A percentile compares a stretch with the other conserved stretches of the same genome.
These are phyloP conservation scores for Pleurotus sapidus DNA, from an alignment of 768 basidiomycete genomes.

Conservation along the genomic window DNA sequence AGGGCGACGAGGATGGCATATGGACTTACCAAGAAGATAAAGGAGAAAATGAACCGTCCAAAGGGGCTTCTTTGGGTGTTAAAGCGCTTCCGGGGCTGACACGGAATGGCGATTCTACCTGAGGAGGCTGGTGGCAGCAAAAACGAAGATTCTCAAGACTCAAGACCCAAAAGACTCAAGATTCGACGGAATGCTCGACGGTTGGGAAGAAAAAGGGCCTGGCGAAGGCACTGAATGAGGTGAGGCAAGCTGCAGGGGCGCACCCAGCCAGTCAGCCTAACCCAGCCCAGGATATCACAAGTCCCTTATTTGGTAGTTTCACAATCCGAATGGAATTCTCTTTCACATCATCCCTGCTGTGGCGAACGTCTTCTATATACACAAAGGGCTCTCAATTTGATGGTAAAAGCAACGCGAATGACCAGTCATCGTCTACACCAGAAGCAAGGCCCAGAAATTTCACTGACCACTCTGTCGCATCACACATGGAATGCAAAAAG, in stretches of 20 bases:
- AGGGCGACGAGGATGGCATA: neutral
- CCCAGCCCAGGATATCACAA: constrained; percentile 7
- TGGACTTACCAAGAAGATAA: constrained; percentile 7
- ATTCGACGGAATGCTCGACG: neutral
- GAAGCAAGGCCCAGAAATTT: no score
- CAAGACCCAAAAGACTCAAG: neutral
- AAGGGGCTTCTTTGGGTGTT: constrained; percentile 8
- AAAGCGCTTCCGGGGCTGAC: constrained; percentile 8
- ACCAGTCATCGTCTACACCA: no score
- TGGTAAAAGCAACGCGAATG: neutral
- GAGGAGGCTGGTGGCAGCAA: neutral
- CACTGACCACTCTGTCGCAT: no score
- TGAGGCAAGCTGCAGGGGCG: constrained; percentile 1
- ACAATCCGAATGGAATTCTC: neutral
- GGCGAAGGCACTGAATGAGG: neutral
- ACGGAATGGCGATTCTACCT: constrained; percentile 2
- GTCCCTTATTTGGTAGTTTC: constrained; percentile 2
- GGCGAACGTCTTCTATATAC: constrained; percentile 1
- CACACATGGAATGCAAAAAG: no score
- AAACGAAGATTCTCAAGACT: neutral
- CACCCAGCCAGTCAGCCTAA: constrained; percentile 1
- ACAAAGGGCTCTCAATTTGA: constrained; percentile 1
- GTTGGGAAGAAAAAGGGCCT: neutral
- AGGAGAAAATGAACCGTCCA: constrained; percentile 5
- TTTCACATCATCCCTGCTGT: constrained; percentile 6